A percentile compares a stretch with the other conserved stretches of the same genome.
These are phyloP conservation scores for Nakazawaea holstii DNA, from an alignment of 805 yeast genomes.

Conservation along the genomic window DNA sequence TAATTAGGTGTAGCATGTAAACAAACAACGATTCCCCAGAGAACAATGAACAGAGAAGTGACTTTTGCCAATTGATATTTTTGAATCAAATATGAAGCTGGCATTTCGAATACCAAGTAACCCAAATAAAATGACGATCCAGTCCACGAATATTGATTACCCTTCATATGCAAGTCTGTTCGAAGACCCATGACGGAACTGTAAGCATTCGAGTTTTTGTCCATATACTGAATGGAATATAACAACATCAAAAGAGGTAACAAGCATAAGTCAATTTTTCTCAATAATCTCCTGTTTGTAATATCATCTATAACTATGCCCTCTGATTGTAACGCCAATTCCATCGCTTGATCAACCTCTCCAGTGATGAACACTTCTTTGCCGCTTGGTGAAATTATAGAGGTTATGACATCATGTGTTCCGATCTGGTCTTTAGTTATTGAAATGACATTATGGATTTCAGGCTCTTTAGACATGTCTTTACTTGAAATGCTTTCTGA, in stretches of 20 bases:
- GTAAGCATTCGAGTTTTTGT: slow-evolving; percentile 40
- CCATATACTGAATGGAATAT: slow-evolving; percentile 54
- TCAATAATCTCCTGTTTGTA: slow-evolving; percentile 1
- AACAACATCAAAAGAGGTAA: slow-evolving; percentile 45
- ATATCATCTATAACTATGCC: slow-evolving; percentile 20
- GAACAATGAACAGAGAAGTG: slow-evolving; percentile 22
- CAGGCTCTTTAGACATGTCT: neutral
- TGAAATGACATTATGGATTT: slow-evolving; percentile 7
- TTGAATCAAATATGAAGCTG: slow-evolving; percentile 34
- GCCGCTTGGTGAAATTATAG: slow-evolving; percentile 15
- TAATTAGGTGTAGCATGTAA: slow-evolving; percentile 28
- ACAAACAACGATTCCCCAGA: slow-evolving; percentile 30
- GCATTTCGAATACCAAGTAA: slow-evolving; percentile 26
- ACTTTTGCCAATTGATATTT: slow-evolving; percentile 32
- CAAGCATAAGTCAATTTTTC: slow-evolving; percentile 48
- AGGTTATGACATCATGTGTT: slow-evolving; percentile 11
- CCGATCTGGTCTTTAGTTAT: slow-evolving; percentile 14
- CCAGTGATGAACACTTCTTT: slow-evolving; percentile 16
- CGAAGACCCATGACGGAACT: slow-evolving; percentile 33
- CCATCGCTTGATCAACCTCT: slow-evolving; percentile 43
- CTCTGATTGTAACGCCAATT: slow-evolving; percentile 29
- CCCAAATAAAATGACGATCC: slow-evolving; percentile 33
- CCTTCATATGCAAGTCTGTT: slow-evolving; percentile 29
- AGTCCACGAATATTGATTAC: slow-evolving; percentile 28
- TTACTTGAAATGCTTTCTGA: neutral